These are phyloP conservation scores for Candida suzukii DNA, from an alignment of 805 yeast species.

Conservation along the genomic window DNA sequence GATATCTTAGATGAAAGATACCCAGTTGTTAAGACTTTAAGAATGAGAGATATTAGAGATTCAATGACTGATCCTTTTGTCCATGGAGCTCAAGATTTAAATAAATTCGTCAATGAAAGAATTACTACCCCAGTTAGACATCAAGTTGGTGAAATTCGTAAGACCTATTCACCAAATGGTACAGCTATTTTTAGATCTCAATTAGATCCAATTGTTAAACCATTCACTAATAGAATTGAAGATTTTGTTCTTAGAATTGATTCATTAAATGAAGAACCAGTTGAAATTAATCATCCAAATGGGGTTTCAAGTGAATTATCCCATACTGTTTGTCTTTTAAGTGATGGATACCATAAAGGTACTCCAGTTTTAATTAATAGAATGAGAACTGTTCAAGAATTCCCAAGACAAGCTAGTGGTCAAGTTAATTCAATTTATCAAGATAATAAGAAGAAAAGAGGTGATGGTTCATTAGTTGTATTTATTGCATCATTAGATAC, in stretches of 20 bases:
- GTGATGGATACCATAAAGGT: constrained; percentile 31
- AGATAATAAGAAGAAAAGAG: constrained; percentile 32
- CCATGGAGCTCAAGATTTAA: constrained; percentile 31
- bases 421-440: constrained; percentile 34
- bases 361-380: constrained; percentile 26
- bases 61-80: constrained; percentile 46
- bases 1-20: constrained; percentile 45
- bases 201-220: constrained; percentile 55
- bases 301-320: constrained; percentile 50
- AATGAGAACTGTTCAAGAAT: constrained; percentile 17
- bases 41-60: constrained; percentile 40
- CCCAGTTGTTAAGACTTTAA: constrained; percentile 54
- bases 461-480: constrained; percentile 24
- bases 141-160: constrained; percentile 40
- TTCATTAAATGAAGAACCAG: constrained; percentile 19
- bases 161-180: constrained; percentile 49
- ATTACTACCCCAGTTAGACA: constrained; percentile 42
- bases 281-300: constrained; percentile 40
- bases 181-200: constrained; percentile 57
- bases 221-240: constrained; percentile 51
- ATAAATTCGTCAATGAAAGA: constrained; percentile 22
- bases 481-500: constrained; percentile 27
- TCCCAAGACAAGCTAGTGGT: constrained; percentile 28
- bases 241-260: constrained; percentile 25
- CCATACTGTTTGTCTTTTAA: constrained; percentile 38